These are phyloP conservation scores for Annona cherimola DNA, from an alignment of 164 flowering plant genomes.

Conservation along the genomic window DNA sequence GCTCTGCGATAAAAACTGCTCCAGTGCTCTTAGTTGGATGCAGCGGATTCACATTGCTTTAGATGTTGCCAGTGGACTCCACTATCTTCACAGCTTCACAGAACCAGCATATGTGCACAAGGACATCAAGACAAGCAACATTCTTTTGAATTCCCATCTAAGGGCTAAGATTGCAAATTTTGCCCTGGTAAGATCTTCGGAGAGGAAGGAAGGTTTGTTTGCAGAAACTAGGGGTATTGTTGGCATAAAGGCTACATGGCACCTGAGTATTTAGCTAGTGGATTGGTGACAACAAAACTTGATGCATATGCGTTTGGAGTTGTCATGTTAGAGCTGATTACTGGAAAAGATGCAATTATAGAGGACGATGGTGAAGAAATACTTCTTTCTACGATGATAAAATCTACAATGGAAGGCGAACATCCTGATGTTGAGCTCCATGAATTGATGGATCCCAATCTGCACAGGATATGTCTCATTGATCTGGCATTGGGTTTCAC, in stretches of 20 bases:
- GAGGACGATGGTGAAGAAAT: neutral
- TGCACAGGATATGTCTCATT: conserved; percentile 9
- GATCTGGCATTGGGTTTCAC: conserved; percentile 20
- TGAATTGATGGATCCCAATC: conserved; percentile 27
- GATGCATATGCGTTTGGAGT: conserved; percentile 80
- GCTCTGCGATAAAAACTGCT: conserved; percentile 21
- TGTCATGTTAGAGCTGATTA: conserved; percentile 53
- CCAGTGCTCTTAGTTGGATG: conserved; percentile 30
- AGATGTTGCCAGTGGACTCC: conserved; percentile 65
- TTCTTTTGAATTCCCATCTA: conserved; percentile 38
- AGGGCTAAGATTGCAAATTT: conserved; percentile 68
- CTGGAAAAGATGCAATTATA: conserved; percentile 40
- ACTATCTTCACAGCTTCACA: conserved; percentile 57
- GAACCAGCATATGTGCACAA: conserved; percentile 53
- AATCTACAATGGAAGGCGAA: conserved; percentile 14
- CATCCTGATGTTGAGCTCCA: conserved; percentile 26
- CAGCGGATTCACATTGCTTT: conserved; percentile 52
- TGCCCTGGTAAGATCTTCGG: conserved; percentile 36
- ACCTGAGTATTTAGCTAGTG: conserved; percentile 53
- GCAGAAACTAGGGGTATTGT: conserved; percentile 15
- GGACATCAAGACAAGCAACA: conserved; percentile 44
- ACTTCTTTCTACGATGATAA: conserved; percentile 4
- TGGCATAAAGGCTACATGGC: conserved; percentile 58
- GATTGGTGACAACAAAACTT: conserved; percentile 38
- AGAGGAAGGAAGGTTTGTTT: conserved; percentile 6